Conservation (phyloP, 805 yeast genomes). For the Lachancea thermotolerans region DNA sequence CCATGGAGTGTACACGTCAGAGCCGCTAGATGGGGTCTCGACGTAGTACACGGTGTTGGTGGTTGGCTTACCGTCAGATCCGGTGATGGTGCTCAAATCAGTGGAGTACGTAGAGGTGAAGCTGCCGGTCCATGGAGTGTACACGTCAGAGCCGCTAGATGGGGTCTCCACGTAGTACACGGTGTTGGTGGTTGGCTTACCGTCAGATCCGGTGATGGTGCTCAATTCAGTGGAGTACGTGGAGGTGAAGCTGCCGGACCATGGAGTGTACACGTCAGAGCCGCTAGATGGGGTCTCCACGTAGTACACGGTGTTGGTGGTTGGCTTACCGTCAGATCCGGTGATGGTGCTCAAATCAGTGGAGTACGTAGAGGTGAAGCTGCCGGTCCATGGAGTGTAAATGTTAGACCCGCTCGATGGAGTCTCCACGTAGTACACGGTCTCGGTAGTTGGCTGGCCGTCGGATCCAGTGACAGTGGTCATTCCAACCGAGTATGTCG, state of each 20-base stretch:
- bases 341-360: constrained; percentile 1
- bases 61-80: constrained; percentile 7
- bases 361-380: constrained; percentile 5
- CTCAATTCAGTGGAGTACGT: constrained; percentile 5
- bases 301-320: constrained; percentile 10
- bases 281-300: constrained; percentile 11
- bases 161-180: constrained; percentile 8
- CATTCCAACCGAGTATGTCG: constrained; percentile 9
- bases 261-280: constrained; percentile 5
- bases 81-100: constrained; percentile 1
- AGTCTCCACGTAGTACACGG: constrained; percentile 5
- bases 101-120: constrained; percentile 4
- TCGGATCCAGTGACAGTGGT: background rate
- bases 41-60: constrained; percentile 7
- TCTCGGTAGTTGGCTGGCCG: constrained; percentile 6
- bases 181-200: constrained; percentile 3
- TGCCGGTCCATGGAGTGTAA: constrained; percentile 9
- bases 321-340: constrained; percentile 1
- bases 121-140: no score
- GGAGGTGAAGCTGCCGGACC: constrained; percentile 7
- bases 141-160: no score
- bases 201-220: constrained; percentile 2
- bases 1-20: no score
- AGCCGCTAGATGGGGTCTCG: no score
- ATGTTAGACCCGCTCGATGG: constrained; percentile 2